Base-by-base conservation (phyloP, 2,329 filamentous ascomycete species). In the Fusarium newnesense region DNA sequence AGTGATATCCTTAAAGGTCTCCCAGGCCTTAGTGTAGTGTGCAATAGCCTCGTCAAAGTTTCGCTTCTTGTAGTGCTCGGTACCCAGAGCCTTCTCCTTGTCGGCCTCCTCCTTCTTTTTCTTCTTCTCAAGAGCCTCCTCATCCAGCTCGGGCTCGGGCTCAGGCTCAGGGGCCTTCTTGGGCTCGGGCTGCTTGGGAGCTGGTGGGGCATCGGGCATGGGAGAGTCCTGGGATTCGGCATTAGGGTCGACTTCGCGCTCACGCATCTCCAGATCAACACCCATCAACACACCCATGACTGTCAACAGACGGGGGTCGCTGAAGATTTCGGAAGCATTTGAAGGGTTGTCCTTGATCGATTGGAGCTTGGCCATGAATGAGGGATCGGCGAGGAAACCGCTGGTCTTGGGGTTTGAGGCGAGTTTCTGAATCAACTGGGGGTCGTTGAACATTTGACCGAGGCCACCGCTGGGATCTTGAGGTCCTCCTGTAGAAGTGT, bases 31-130 rank as follows among this genome's bases (percentile, higher is more conserved):
- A 81, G 83, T 89, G 87, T 99, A 99, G 86, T 99, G 94, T 80
- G 92, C 90, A 78, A 99, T 98, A 57, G 96, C 96, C 80, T 93
- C 91, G 78, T 98, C 96, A 76, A 99, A 98, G 81, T 98, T 92
- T 76, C 94, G 92, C 90, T 98, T 98, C 92, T 99, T 99, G 89
- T 99, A 99, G 82, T 92, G 92, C 77, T 96, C 94, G 19, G 96
- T 99, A 65, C 96, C 96, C 64, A 97, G 87, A 36, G 92, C 93
- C 90, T 99, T 99, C 85, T 98, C 93, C 81, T 95, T 94, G 78
- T 99, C 96, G 49, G 95, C 96, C 72, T 93, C 94, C 79, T 92
- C 94, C 87, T 98, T 97, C 44, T 94, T 94, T 87, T 96, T 94
- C 85, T 93, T 93, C 84, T 95, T 95, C 69, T 93, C 93, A 63